These are phyloP conservation scores for Chaetothyriales sp. DNA, from an alignment of 2,329 filamentous ascomycete genomes.

Conservation along the genomic window DNA sequence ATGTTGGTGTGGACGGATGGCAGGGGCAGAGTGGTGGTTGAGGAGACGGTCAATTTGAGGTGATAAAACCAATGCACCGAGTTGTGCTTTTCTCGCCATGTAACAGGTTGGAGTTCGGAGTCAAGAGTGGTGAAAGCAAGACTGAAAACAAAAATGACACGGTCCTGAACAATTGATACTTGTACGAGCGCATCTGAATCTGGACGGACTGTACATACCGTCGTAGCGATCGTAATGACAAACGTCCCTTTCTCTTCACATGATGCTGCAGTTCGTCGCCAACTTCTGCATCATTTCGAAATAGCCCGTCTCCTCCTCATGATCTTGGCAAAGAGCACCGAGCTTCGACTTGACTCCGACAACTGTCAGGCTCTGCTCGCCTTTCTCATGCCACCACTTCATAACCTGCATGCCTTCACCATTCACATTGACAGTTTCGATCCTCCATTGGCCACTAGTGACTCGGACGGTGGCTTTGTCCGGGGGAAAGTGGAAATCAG, in stretches of 20 bases:
- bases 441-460: conserved; percentile 79
- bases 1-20: too few species aligned
- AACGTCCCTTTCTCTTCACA: conserved; percentile 7
- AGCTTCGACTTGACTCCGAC: conserved; percentile 55
- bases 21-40: too few species aligned
- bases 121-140: too few species aligned
- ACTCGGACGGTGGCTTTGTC: conserved; percentile 59
- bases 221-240: too few species aligned
- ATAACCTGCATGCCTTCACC: conserved; percentile 60
- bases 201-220: too few species aligned
- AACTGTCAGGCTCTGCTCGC: conserved; percentile 66
- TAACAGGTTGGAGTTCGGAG: too few species aligned
- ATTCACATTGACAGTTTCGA: conserved; percentile 58
- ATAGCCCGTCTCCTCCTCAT: conserved; percentile 20
- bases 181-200: too few species aligned
- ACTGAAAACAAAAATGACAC: too few species aligned
- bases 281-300: conserved; percentile 12
- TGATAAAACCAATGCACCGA: too few species aligned
- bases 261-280: conserved; percentile 39
- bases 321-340: conserved; percentile 21
- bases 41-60: too few species aligned
- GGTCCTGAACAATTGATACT: too few species aligned
- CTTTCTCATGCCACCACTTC: conserved; percentile 85
- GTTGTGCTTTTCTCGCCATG: too few species aligned
- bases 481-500: conserved; percentile 82